These are phyloP conservation scores for Aristolochia californica DNA, from an alignment of 164 flowering plant genomes.

Conservation along the genomic window DNA sequence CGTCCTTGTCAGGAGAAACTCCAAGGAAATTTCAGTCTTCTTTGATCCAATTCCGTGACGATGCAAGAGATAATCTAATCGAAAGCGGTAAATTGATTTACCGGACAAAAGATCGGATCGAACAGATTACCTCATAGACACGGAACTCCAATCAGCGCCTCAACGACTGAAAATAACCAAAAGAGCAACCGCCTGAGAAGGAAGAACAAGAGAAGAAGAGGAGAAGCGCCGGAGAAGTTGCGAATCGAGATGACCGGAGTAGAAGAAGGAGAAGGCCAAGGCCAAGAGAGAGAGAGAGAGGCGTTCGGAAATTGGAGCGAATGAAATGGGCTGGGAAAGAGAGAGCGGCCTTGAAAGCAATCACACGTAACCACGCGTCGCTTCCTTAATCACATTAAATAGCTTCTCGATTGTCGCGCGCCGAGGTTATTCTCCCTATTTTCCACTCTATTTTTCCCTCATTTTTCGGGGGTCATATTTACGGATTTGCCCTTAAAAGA, in stretches of 20 bases:
- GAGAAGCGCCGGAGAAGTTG: not conserved
- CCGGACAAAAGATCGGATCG: not conserved
- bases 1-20: not conserved
- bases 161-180: not conserved
- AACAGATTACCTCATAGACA: no score
- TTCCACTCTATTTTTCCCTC: not conserved
- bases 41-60: not conserved
- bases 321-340: not conserved
- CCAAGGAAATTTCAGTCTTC: no score
- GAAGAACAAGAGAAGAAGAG: not conserved
- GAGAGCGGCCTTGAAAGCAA: conserved; percentile 22
- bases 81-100: not conserved
- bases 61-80: not conserved
- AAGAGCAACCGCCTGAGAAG: not conserved
- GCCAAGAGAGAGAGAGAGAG: conserved; percentile 3
- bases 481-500: no score
- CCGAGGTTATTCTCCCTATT: conserved; percentile 4
- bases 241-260: not conserved
- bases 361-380: conserved; percentile 24
- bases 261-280: not conserved
- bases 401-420: not conserved
- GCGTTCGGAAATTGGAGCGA: not conserved
- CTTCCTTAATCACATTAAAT: conserved; percentile 20
- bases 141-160: not conserved
- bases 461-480: not conserved